Evolutionary conservation across 257 asterid species (phyloP), one percentile per base, ranked within the genome.

Genomic region (Scutellaria galericulata): DNA sequence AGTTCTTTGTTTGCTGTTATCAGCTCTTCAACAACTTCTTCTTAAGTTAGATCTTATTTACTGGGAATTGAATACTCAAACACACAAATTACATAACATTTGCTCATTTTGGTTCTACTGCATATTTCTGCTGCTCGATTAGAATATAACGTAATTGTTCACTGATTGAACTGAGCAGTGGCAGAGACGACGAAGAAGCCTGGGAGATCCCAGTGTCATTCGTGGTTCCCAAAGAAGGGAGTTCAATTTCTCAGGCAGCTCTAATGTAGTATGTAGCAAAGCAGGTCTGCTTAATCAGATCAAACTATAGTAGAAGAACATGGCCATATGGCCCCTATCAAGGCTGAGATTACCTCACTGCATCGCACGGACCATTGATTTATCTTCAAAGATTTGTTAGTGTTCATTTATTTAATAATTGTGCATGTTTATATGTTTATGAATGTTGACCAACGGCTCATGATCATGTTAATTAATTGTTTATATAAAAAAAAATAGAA

Each of bases 141-240:
- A 31, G 63, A 24, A 3, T 69, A 12, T 22, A 22, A 7, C 44
- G 14, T 5, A 22, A 27, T 13, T 46, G 4, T 2, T 71, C 27
- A 24, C 0, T 24, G 27, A 24, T 24, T 48, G 42, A 22, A 41
- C 44, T 39, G 58, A 31, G 72, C 78, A 93, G 97, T n/a, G 86
- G 64, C 22, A 75, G 72, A 41, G 89, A 93, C 35, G n/a, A n/a
- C n/a, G 91, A 87, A 73, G 96, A 87, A 73, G 92, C 89, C 7
- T 97, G 97, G 40, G 98, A 93, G 80, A 87, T 93, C 71, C 97
- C 98, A 0, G 92, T 90, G 66, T 97, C 97, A 37, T 88, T 87
- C 77, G 89, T 89, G 2, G 96, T 85, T n/a, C 83, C 61, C 42
- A 87, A 75, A 69, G 73, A 83, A 3, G 90, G 88, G 42, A 82